Conservation (phyloP, 31 red algal species). For the Bonnemaisonia californica region DNA sequence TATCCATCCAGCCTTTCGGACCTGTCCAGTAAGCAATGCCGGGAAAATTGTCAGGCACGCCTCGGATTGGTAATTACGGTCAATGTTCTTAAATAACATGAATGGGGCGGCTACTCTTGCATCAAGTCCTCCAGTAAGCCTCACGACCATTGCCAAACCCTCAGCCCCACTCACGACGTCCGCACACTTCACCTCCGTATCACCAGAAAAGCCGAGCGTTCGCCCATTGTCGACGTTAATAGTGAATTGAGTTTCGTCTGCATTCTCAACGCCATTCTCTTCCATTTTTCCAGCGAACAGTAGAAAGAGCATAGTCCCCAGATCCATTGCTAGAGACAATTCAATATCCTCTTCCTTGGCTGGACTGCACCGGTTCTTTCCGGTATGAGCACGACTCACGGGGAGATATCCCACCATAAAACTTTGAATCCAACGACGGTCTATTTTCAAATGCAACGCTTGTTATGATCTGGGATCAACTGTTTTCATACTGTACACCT, state of each 20-base stretch:
- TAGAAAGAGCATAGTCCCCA: neutral
- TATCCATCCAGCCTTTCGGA: no score
- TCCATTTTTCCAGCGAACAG: neutral
- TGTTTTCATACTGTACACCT: constrained; percentile 1
- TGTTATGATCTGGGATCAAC: neutral
- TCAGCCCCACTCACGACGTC: constrained; percentile 6
- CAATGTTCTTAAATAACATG: constrained; percentile 17
- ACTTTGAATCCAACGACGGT: neutral
- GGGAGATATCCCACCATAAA: neutral
- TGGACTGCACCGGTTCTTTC: neutral
- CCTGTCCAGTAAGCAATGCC: constrained; percentile 8
- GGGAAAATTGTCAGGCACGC: neutral
- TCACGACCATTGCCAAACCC: constrained; percentile 15
- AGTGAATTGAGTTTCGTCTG: constrained; percentile 9
- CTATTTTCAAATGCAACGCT: neutral
- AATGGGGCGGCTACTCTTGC: neutral
- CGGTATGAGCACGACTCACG: neutral
- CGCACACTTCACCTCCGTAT: constrained; percentile 10
- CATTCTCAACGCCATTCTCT: constrained; percentile 1
- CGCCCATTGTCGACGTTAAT: constrained; percentile 4
- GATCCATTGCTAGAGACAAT: neutral
- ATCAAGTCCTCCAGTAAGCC: neutral
- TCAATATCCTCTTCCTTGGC: constrained; percentile 19
- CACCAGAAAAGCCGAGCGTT: neutral
- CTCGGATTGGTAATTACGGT: constrained; percentile 17